Evolutionary conservation across 2,329 filamentous ascomycete genomes (phyloP), one percentile per base, ranked within the genome.

Genomic region (Pestalotiopsis sp.): DNA sequence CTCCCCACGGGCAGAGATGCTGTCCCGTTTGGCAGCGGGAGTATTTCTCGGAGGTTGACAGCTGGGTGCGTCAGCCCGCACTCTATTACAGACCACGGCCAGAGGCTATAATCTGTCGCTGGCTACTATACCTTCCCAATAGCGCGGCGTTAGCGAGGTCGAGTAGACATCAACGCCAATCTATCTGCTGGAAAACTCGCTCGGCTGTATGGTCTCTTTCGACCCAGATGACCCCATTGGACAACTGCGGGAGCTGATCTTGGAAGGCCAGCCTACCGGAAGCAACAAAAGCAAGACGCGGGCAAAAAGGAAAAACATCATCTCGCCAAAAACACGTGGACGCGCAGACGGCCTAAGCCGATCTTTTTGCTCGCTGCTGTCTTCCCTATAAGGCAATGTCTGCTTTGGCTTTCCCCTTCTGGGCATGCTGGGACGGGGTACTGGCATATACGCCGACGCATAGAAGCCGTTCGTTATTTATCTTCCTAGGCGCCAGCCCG

Each of bases 121-220:
- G 31, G 25, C 17, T 38, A 27, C 31, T 39, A 61, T 61, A 61
- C 59, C 59, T 61, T 61, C 59, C 59, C 17, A 61, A 61, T 61
- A 6, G 59, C 59, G 59, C n/a, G 59, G 17, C 59, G 13, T 39
- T 61, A 61, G 31, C 59, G 59, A 39, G n/a, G 25, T 36, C 9
- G 27, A 31, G 31, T 61, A 61, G 20, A 61, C 25, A 61, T 13
- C 12, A 20, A 12, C 5, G 1, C 12, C 45, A 14, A 39, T 39
- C n/a, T 36, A 36, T 61, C 59, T 61, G 31, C 59, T 36, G 14
- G 11, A 13, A 36, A n/a, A 3, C 27, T 31, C 27, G 27, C 27
- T 61, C 25, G 31, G 59, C 59, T 36, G 31, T n/a, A 52, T n/a
- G 45, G 45, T 3, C n/a, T 52, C 45, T n/a, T 52, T 20, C n/a